Percentiles rank a stretch among this genome's conserved stretches.
phyloP scores from a whole-genome alignment of 1,284 basidiomycete species.

The Pseudozyma pruni region DNA sequence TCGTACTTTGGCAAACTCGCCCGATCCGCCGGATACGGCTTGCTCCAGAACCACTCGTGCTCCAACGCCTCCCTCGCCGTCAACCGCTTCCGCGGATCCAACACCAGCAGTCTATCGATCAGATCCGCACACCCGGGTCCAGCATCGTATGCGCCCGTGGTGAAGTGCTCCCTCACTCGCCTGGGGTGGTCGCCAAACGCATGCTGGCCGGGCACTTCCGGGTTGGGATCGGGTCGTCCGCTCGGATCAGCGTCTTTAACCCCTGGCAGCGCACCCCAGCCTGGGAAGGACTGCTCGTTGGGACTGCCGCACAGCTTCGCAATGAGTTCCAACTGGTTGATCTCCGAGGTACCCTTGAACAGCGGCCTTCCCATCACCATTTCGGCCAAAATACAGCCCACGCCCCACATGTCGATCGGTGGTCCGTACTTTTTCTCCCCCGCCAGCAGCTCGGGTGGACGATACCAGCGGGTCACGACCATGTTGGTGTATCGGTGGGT shows the following conservation, averaged over 20 bases:
- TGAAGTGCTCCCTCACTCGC: slow-evolving; percentile 51
- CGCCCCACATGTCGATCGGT: slow-evolving; percentile 98
- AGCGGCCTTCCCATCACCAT: slow-evolving; percentile 92
- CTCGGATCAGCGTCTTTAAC: slow-evolving; percentile 63
- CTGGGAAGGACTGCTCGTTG: slow-evolving; percentile 79
- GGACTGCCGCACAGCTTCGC: slow-evolving; percentile 89
- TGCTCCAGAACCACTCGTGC: slow-evolving; percentile 65
- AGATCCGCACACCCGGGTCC: slow-evolving; percentile 59
- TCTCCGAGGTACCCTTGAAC: slow-evolving; percentile 84
- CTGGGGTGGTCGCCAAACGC: slow-evolving; percentile 57
- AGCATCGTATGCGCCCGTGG: slow-evolving; percentile 39
- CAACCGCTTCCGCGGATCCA: slow-evolving; percentile 62
- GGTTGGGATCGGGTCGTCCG: slow-evolving; percentile 56
- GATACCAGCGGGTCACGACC: slow-evolving; percentile 98
- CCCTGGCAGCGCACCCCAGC: slow-evolving; percentile 73
- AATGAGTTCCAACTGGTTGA: slow-evolving; percentile 90
- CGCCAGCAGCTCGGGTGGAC: slow-evolving; percentile 92
- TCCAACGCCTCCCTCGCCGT: slow-evolving; percentile 62
- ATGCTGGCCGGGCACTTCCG: slow-evolving; percentile 47
- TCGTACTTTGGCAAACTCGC: slow-evolving; percentile 63
- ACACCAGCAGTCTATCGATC: slow-evolving; percentile 61
- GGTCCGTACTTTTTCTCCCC: slow-evolving; percentile 89
- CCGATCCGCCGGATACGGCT: slow-evolving; percentile 63
- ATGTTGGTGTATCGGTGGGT: slow-evolving; percentile 85
- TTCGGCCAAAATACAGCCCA: slow-evolving; percentile 95